These are phyloP conservation scores for Ophiostoma ulmi DNA, from an alignment of 2,329 filamentous ascomycete species.

Conservation along the genomic window DNA sequence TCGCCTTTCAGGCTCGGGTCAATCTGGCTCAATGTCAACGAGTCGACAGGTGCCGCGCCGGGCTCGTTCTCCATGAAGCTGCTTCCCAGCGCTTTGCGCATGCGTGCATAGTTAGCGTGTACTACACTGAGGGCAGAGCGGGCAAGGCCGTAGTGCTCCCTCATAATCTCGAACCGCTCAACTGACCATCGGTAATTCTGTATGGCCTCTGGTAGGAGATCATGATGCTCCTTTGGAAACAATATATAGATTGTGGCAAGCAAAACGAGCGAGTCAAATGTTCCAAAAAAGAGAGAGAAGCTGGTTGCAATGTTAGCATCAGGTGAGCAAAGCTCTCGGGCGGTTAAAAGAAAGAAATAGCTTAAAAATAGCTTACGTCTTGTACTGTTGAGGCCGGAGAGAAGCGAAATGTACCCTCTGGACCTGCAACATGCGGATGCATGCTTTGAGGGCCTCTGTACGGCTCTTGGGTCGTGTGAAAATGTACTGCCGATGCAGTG, in stretches of 20 bases:
- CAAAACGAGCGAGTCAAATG: slow-evolving; percentile 59
- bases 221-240: slow-evolving; percentile 52
- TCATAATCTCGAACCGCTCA: slow-evolving; percentile 54
- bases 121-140: slow-evolving; percentile 51
- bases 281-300: slow-evolving; percentile 57
- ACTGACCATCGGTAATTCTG: slow-evolving; percentile 57
- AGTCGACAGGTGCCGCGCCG: slow-evolving; percentile 22
- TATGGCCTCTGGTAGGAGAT: slow-evolving; percentile 43
- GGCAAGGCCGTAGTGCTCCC: slow-evolving; percentile 49
- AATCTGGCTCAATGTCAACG: slow-evolving; percentile 26
- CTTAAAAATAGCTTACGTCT: slow-evolving; percentile 31
- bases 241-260: slow-evolving; percentile 57
- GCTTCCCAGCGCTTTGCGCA: slow-evolving; percentile 46
- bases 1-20: slow-evolving; percentile 27
- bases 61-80: slow-evolving; percentile 30
- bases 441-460: slow-evolving; percentile 52
- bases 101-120: slow-evolving; percentile 49
- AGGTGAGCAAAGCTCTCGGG: background rate
- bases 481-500: slow-evolving; percentile 57
- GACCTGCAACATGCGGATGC: slow-evolving; percentile 50
- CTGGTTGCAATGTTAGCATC: background rate
- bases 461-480: slow-evolving; percentile 52
- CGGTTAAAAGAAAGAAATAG: background rate
- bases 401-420: slow-evolving; percentile 48
- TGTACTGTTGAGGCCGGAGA: slow-evolving; percentile 48